Evolutionary conservation across 768 basidiomycete species (phyloP), one percentile per base, ranked within the genome.

Genomic region (Favolaschia claudopus): DNA sequence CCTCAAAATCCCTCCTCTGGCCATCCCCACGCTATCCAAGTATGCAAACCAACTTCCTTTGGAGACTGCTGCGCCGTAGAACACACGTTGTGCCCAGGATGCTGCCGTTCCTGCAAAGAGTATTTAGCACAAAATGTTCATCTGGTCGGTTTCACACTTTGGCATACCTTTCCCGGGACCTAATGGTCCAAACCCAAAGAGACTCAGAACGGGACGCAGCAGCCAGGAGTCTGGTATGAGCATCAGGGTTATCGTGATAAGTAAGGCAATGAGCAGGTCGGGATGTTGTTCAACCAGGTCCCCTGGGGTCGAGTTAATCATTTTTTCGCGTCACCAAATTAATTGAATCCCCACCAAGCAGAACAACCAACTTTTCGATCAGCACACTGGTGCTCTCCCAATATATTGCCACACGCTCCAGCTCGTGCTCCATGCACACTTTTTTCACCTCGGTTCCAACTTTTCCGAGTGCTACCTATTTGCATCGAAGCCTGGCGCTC

Each of bases 231-330:
- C 72, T 4, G 77, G 76, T 24, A 77, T 55, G 50, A 77, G 47
- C 32, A 73, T 13, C 10, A 68, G 34, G 9, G 66, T 64, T 6
- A 36, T 67, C 7, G 65, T 51, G 46, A 73, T 49, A 19, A 77
- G 42, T 15, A 79, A 20, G 9, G 54, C 44, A 7, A 56, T 50
- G 14, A 73, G 40, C 1, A 78, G 57, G 17, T 47, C 39, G 10
- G 78, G 76, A 43, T 79, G 77, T 25, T 74, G 69, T 51, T 79
- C 77, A 3, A 63, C 65, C 7, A 79, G 52, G 36, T 78, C 74
- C 14, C 75, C 77, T 78, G 15, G 10, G 28, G 22, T 14, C 5
- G 7, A 19, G 19, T 31, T 15, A 34, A 36, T 38, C 6, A 45
- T n/a, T n/a, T n/a, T n/a, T n/a, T n/a, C n/a, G n/a, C n/a, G n/a